Evolutionary conservation across 139 green algal species (phyloP).

Genomic region (Coccomyxa sp.): DNA sequence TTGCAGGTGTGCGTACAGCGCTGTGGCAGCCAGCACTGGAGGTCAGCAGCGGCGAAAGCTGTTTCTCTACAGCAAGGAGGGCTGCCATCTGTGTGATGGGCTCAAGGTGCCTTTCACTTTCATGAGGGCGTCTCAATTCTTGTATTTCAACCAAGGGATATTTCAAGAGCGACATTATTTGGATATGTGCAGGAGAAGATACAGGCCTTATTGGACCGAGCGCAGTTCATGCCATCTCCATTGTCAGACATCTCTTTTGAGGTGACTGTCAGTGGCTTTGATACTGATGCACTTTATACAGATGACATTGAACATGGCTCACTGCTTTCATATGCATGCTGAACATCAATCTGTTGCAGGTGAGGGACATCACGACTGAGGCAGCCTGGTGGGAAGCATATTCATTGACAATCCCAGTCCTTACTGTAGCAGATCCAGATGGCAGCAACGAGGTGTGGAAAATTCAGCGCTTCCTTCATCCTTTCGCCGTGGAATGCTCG

Average conservation of each 20-base stretch:
- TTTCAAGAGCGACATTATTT: background rate
- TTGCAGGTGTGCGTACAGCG: too few relatives aligned
- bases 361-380: background rate
- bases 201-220: conserved; percentile 40
- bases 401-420: background rate
- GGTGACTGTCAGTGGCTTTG: background rate
- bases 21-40: too few relatives aligned
- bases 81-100: conserved; percentile 50
- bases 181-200: conserved; percentile 29
- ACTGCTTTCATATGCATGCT: background rate
- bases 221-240: conserved; percentile 35
- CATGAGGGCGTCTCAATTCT: background rate
- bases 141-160: background rate
- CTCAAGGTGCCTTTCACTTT: conserved; percentile 35
- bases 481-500: too few relatives aligned
- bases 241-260: conserved; percentile 34
- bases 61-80: conserved; percentile 57
- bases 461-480: background rate
- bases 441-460: background rate
- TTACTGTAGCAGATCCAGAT: background rate
- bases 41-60: conserved; percentile 13
- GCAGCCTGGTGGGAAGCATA: background rate
- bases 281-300: background rate
- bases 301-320: conserved; percentile 6
- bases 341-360: background rate